A percentile compares a stretch with the other conserved stretches of the same genome.
Evolutionary conservation across 306 rosid genomes (phyloP).

Genomic region (Quercus wislizeni): DNA sequence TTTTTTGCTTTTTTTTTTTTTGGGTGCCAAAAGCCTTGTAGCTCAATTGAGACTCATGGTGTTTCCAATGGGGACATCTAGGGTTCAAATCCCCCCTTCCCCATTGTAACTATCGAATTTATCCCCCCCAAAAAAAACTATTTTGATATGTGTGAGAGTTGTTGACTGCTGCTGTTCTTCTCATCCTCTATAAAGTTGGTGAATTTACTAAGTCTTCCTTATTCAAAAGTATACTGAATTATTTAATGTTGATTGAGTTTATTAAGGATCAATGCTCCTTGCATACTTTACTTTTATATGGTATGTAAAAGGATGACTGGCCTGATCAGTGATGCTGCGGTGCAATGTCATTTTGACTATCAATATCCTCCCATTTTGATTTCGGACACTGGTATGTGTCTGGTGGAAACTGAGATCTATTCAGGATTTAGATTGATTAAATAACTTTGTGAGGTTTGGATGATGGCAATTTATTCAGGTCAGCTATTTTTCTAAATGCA

Average conservation of each 20-base stretch:
- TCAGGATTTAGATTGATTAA: background rate
- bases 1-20: too few species aligned
- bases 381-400: conserved; percentile 3
- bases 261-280: background rate
- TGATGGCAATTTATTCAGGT: background rate
- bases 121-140: background rate
- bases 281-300: background rate
- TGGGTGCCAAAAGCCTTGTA: too few species aligned
- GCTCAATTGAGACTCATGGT: too few species aligned
- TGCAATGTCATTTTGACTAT: conserved; percentile 1
- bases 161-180: background rate
- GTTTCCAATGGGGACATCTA: too few species aligned
- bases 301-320: background rate
- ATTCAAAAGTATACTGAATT: background rate
- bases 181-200: background rate
- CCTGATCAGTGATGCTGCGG: background rate
- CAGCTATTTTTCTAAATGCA: conserved; percentile 4
- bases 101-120: too few species aligned
- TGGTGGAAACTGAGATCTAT: conserved; percentile 16
- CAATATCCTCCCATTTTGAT: background rate
- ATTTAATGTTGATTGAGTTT: conserved; percentile 5
- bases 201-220: background rate
- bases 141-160: background rate
- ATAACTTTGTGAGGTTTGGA: conserved; percentile 5
- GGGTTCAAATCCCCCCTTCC: too few species aligned